Evolutionary conservation across 1,284 basidiomycete species (phyloP).

Genomic region (Microbotryum intermedium): DNA sequence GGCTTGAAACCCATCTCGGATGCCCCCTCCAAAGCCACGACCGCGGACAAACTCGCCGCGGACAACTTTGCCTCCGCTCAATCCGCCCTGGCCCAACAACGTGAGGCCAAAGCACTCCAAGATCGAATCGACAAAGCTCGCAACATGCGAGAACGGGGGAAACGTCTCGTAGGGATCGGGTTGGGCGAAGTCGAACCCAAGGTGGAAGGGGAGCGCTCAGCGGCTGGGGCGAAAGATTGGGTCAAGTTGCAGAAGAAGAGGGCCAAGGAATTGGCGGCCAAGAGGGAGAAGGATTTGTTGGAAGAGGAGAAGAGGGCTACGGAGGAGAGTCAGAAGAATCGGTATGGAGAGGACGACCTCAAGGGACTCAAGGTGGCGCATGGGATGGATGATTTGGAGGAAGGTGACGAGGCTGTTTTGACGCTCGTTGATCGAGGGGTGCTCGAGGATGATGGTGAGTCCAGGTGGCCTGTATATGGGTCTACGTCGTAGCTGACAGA

Average conservation of each 20-base stretch:
- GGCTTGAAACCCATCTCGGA: slow-evolving; percentile 89
- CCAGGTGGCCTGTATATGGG: background rate
- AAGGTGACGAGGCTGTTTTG: slow-evolving; percentile 88
- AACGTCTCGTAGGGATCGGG: slow-evolving; percentile 79
- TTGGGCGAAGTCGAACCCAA: slow-evolving; percentile 69
- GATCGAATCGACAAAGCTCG: slow-evolving; percentile 55
- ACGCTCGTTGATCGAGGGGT: slow-evolving; percentile 93
- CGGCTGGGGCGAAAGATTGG: slow-evolving; percentile 55
- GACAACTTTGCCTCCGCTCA: slow-evolving; percentile 68
- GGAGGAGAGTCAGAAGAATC: slow-evolving; percentile 65
- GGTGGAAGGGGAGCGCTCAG: slow-evolving; percentile 39
- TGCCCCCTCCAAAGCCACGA: slow-evolving; percentile 44
- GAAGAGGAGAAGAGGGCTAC: slow-evolving; percentile 67
- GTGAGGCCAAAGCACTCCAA: slow-evolving; percentile 54
- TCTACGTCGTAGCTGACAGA: background rate
- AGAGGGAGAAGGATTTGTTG: slow-evolving; percentile 67
- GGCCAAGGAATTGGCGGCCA: slow-evolving; percentile 71
- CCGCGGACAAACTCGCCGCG: slow-evolving; percentile 44
- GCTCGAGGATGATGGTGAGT: slow-evolving; percentile 77
- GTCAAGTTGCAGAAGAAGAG: slow-evolving; percentile 77
- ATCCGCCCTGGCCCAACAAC: slow-evolving; percentile 60
- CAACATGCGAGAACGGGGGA: slow-evolving; percentile 81
- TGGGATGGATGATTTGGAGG: slow-evolving; percentile 79
- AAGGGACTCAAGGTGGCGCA: slow-evolving; percentile 91
- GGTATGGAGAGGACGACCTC: slow-evolving; percentile 59